phyloP scores from a whole-genome alignment of 345 rosid genomes.

The Corchorus olitorius region DNA sequence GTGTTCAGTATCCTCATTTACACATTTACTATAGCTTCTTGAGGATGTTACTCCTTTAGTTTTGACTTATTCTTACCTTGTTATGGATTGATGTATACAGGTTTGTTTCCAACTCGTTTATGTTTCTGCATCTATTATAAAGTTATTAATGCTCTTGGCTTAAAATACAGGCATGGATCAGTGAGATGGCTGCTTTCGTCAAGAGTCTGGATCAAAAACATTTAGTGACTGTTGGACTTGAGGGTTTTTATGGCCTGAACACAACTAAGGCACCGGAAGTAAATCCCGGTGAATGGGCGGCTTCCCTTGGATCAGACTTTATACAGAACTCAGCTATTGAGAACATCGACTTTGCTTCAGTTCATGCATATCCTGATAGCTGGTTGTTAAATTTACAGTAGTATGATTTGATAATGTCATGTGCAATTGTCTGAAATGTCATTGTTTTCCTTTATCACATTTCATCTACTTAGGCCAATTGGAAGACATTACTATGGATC shows the following conservation, averaged over 20 bases:
- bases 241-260: slow-evolving; percentile 48
- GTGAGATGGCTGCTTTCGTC: slow-evolving; percentile 51
- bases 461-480: not conserved
- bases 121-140: not conserved
- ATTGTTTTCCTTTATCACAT: not conserved
- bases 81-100: not conserved
- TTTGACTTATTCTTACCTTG: not conserved
- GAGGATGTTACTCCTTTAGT: not conserved
- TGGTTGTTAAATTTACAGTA: slow-evolving; percentile 39
- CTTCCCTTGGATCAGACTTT: slow-evolving; percentile 51
- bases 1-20: not conserved
- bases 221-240: slow-evolving; percentile 44
- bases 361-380: slow-evolving; percentile 54
- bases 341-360: slow-evolving; percentile 54
- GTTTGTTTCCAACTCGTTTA: not conserved
- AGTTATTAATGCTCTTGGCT: slow-evolving; percentile 2
- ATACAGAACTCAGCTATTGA: slow-evolving; percentile 41
- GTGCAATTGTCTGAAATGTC: not conserved
- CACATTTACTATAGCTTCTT: not conserved
- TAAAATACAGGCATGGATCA: slow-evolving; percentile 34
- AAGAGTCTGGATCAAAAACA: slow-evolving; percentile 50
- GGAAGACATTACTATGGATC: not conserved
- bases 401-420: not conserved
- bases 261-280: slow-evolving; percentile 26
- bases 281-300: slow-evolving; percentile 59